phyloP scores from a whole-genome alignment of 768 basidiomycete genomes.

The Xanthoconium purpureum region DNA sequence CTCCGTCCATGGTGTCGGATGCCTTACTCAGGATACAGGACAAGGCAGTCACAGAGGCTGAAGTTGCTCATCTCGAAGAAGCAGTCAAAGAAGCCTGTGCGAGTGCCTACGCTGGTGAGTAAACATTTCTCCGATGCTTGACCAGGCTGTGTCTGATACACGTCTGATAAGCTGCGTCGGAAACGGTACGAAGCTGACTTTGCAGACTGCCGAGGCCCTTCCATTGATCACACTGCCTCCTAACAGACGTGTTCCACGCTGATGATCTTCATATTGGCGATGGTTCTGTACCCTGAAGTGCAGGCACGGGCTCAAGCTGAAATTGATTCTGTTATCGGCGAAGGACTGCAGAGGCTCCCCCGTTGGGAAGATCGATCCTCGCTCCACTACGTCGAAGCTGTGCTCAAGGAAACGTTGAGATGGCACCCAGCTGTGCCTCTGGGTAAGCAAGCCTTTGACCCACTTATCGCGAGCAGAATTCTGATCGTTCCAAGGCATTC shows the following conservation, averaged over 20 bases:
- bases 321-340: slow-evolving; percentile 18
- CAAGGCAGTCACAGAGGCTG: slow-evolving; percentile 1
- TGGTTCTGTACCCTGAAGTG: slow-evolving; percentile 26
- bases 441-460: background rate
- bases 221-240: slow-evolving; percentile 7
- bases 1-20: slow-evolving; percentile 25
- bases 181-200: slow-evolving; percentile 17
- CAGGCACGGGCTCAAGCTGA: slow-evolving; percentile 20
- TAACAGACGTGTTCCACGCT: slow-evolving; percentile 20
- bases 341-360: slow-evolving; percentile 18
- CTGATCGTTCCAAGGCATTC: slow-evolving; percentile 19
- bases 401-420: slow-evolving; percentile 25
- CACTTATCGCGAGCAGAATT: background rate
- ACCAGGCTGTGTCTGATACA: slow-evolving; percentile 8
- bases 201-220: background rate
- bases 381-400: slow-evolving; percentile 22
- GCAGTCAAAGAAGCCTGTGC: slow-evolving; percentile 24
- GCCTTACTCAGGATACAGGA: slow-evolving; percentile 14
- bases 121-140: background rate
- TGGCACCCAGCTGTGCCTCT: slow-evolving; percentile 21
- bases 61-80: slow-evolving; percentile 14
- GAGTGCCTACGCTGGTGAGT: slow-evolving; percentile 18
- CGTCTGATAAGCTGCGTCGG: slow-evolving; percentile 17
- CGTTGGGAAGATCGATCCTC: slow-evolving; percentile 17
- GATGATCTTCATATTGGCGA: slow-evolving; percentile 22